Evolutionary conservation across 352 stramenopile species (phyloP), one percentile per base, ranked within the genome.

Genomic region (Phytophthora constricta): DNA sequence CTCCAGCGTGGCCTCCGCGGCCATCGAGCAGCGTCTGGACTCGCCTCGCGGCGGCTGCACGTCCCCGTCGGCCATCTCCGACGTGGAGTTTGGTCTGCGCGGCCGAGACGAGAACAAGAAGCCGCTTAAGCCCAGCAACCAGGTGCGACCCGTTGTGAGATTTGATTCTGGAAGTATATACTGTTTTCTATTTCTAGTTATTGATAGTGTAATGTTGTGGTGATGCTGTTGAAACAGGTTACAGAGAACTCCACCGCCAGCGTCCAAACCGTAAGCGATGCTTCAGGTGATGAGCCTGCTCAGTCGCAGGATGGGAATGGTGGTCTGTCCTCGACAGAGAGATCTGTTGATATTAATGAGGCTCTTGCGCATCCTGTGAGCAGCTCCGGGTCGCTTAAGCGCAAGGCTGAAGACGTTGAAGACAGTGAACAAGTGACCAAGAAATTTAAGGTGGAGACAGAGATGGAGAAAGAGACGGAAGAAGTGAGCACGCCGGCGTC

Each of bases 311-410:
- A 80, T 72, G 74, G 66, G 79, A 74, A 74, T 65, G 60, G 53
- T 76, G 68, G 62, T 69, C 58, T 71, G 22, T 48, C 54, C 26
- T 22, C 51, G 49, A 70, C 69, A 51, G 72, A 60, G 43, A 66
- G 33, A 76, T 76, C 72, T 68, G 65, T 74, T 81, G 75, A 74
- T 90, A 89, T 92, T 92, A 92, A 92, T 89, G 71, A 72, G 53
- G 76, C 71, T 88, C 48, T 90, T 89, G 46, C 84, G 74, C 72
- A 76, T 82, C 68, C 74, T 82, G 71, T 78, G 73, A 82, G 70
- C 76, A 90, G 82, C 72, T 79, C 69, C 39, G 70, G 79, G 50
- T 82, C 75, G 50, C 82, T 84, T 52, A 91, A 93, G 67, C 70
- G 84, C 75, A 82, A 85, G 74, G 66, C 76, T 52, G 58, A 80